phyloP scores from a whole-genome alignment of 78 protist species.

The Paratrimastix pyriformis region DNA sequence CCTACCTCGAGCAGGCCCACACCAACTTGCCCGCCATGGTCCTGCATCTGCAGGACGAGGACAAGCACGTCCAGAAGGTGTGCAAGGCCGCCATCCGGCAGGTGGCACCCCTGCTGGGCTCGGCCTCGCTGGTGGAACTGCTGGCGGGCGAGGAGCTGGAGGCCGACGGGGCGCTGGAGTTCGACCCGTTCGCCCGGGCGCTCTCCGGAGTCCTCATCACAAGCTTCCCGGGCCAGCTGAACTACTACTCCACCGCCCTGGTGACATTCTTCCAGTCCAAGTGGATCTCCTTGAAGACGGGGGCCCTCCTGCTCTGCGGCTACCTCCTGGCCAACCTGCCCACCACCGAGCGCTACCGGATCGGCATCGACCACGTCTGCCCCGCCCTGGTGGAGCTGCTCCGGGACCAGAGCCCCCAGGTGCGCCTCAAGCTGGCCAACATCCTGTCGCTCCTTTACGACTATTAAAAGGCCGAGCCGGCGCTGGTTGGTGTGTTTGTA shows the following conservation, averaged over 20 bases:
- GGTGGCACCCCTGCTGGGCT: not conserved
- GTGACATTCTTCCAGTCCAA: conserved; percentile 38
- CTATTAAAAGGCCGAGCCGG: no score
- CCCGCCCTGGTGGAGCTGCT: conserved; percentile 27
- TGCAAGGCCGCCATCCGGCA: not conserved
- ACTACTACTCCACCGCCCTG: conserved; percentile 30
- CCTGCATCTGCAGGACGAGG: not conserved
- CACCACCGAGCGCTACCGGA: conserved; percentile 15
- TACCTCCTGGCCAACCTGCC: conserved; percentile 31
- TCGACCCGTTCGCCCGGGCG: not conserved
- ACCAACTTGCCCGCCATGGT: not conserved
- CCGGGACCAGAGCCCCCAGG: conserved; percentile 27
- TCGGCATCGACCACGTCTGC: not conserved
- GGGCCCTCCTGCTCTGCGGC: no score
- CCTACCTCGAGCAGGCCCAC: conserved; percentile 36
- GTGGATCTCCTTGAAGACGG: no score
- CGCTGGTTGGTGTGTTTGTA: no score
- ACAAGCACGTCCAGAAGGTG: not conserved
- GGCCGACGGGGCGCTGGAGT: not conserved
- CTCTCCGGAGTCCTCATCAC: conserved; percentile 1
- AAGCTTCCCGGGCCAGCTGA: conserved; percentile 33
- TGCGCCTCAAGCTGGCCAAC: conserved; percentile 47
- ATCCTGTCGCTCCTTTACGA: conserved; percentile 34
- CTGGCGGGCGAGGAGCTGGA: not conserved
- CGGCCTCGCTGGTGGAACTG: not conserved